Evolutionary conservation across 371 early-diverging fungal species (phyloP), one percentile per base, ranked within the genome.

Genomic region (Mortierella sp.): DNA sequence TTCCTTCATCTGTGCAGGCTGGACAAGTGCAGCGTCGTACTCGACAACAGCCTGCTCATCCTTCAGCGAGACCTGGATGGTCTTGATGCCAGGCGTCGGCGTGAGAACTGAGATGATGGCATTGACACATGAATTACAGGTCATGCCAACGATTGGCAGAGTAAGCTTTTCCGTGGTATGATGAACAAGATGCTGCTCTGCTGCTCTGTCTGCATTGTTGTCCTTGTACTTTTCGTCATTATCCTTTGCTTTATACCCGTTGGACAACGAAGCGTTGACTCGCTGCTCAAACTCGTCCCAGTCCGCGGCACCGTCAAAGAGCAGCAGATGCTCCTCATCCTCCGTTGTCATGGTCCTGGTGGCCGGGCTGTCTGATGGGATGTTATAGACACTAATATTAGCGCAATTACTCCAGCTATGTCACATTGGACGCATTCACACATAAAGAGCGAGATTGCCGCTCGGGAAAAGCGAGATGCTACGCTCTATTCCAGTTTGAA

Each of bases 51-150:
- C 86, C 61, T 75, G 68, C 39, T 84, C 71, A 11, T 82, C 49
- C 43, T 83, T 83, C 27, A 92, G 78, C 28, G 83, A 81, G 14
- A 93, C 88, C 0, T 79, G 51, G 4, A 83, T 83, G 6, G 56
- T 27, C 0, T 43, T 34, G 44, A 92, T 59, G 6, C 93, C 91
- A 0, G 64, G 56, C 11, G 73, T 26, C 11, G 48, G 80, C 6
- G 51, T 50, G 24, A 93, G 72, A 26, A 82, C 86, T 1, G 71
- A 51, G 19, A 86, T 84, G 60, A 90, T 89, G 17, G 93, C 83
- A 15, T 82, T 82, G 9, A 94, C 94, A 64, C 95, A 95, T 12
- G 93, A 92, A 49, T 89, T 84, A 79, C 95, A 95, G 15, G 93
- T 94, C 95, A 95, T 95, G 15, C 95, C 95, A 26, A 82, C 49